A percentile compares a stretch with the other conserved stretches of the same genome.
Conservation (phyloP, 2,329 filamentous ascomycete species). For the Fusarium solani-melongenae region DNA sequence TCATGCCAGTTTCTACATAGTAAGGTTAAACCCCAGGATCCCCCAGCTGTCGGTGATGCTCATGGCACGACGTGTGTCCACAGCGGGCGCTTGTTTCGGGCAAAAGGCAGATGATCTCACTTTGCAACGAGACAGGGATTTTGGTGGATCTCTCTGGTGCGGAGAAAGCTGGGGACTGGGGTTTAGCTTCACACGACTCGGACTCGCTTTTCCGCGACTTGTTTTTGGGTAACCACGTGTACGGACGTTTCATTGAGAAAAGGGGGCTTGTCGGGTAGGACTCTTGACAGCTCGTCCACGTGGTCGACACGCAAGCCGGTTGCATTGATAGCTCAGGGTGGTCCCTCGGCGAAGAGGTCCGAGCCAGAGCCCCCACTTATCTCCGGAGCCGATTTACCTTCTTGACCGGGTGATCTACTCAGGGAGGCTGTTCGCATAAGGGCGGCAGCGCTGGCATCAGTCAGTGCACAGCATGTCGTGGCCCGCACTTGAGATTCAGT, state of each 20-base stretch:
- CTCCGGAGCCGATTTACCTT: neutral
- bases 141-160: neutral
- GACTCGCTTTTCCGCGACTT: neutral
- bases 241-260: neutral
- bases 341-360: neutral
- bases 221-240: neutral
- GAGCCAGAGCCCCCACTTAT: neutral
- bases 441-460: neutral
- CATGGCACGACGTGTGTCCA: constrained; percentile 2
- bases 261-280: neutral
- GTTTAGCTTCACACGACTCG: neutral
- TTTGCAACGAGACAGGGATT: neutral
- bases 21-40: constrained; percentile 2
- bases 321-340: neutral
- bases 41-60: neutral
- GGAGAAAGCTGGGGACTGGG: constrained; percentile 4
- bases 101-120: constrained; percentile 8
- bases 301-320: neutral
- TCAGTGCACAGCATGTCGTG: neutral
- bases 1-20: constrained; percentile 6
- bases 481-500: neutral
- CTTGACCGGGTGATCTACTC: neutral
- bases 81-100: constrained; percentile 2
- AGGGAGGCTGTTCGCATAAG: neutral
- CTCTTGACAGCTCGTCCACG: neutral